Evolutionary conservation across 83 land plant genomes (phyloP).

Genomic region (Diphasiastrum complanatum): DNA sequence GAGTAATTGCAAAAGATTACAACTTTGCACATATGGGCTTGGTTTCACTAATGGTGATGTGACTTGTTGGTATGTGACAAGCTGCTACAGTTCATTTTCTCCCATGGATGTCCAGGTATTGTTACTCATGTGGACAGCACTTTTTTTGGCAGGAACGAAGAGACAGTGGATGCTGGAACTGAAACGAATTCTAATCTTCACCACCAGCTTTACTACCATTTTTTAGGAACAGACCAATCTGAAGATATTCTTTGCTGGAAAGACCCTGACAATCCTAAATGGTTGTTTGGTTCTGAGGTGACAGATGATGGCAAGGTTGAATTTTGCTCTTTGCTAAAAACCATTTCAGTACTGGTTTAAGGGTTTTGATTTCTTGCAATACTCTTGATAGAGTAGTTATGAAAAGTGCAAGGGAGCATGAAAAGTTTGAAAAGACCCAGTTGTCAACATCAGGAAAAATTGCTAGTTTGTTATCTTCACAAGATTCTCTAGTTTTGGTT

Average conservation of each 20-base stretch:
- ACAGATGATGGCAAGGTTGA: conserved; percentile 97
- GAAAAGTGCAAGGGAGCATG: too few relatives aligned
- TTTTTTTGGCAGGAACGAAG: conserved; percentile 29
- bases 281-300: conserved; percentile 40
- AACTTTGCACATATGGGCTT: too few relatives aligned
- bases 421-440: too few relatives aligned
- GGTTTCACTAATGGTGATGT: too few relatives aligned
- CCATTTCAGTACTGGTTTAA: too few relatives aligned
- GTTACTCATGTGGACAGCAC: background rate
- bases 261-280: conserved; percentile 65
- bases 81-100: background rate
- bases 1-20: too few relatives aligned
- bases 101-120: background rate
- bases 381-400: too few relatives aligned
- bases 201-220: conserved; percentile 83
- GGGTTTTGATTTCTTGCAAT: too few relatives aligned
- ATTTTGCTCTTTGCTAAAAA: too few relatives aligned
- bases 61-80: background rate
- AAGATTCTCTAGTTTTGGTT: too few relatives aligned
- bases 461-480: too few relatives aligned
- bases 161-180: conserved; percentile 69
- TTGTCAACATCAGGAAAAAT: too few relatives aligned
- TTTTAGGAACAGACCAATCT: conserved; percentile 87
- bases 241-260: conserved; percentile 92
- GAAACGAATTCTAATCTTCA: conserved; percentile 70